phyloP scores from a whole-genome alignment of 2,329 filamentous ascomycete genomes.

The Diaporthe capsici region DNA sequence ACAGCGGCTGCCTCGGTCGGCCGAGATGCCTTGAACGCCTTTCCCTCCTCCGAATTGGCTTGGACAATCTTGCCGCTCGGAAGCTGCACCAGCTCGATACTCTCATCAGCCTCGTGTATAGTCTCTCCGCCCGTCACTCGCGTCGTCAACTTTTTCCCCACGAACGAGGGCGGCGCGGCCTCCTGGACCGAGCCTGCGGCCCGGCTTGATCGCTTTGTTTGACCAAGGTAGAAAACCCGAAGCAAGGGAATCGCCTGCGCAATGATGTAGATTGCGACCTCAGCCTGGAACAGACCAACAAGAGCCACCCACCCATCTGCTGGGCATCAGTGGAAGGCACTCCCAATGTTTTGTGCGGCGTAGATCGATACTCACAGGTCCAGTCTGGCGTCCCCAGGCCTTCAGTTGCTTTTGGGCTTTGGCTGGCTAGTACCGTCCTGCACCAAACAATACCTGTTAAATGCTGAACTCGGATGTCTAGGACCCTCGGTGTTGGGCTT shows the following conservation, averaged over 20 bases:
- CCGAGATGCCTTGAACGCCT: slow-evolving; percentile 3
- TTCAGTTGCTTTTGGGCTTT: slow-evolving; percentile 12
- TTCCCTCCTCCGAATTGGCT: slow-evolving; percentile 35
- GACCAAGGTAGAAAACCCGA: slow-evolving; percentile 22
- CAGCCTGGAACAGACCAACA: slow-evolving; percentile 31
- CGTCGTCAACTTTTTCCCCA: slow-evolving; percentile 10
- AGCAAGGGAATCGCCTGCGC: slow-evolving; percentile 38
- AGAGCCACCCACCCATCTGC: slow-evolving; percentile 35
- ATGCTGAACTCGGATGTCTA: not conserved
- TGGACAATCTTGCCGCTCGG: slow-evolving; percentile 33
- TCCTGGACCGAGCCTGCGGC: not conserved
- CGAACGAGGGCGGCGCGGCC: not conserved
- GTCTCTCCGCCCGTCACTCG: slow-evolving; percentile 4
- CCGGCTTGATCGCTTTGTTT: slow-evolving; percentile 4
- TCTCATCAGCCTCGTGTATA: slow-evolving; percentile 10
- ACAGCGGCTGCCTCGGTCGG: not conserved
- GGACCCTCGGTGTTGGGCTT: not conserved
- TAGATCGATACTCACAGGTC: slow-evolving; percentile 31
- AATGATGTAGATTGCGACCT: slow-evolving; percentile 36
- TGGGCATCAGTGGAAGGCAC: not conserved
- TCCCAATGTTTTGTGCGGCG: not conserved
- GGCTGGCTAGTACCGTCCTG: slow-evolving; percentile 20
- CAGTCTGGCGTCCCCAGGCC: slow-evolving; percentile 34
- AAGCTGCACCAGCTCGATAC: slow-evolving; percentile 36
- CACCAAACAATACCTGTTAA: not conserved